These are phyloP conservation scores for Grosmannia clavigera DNA, from an alignment of 2,329 filamentous ascomycete species.

Conservation along the genomic window DNA sequence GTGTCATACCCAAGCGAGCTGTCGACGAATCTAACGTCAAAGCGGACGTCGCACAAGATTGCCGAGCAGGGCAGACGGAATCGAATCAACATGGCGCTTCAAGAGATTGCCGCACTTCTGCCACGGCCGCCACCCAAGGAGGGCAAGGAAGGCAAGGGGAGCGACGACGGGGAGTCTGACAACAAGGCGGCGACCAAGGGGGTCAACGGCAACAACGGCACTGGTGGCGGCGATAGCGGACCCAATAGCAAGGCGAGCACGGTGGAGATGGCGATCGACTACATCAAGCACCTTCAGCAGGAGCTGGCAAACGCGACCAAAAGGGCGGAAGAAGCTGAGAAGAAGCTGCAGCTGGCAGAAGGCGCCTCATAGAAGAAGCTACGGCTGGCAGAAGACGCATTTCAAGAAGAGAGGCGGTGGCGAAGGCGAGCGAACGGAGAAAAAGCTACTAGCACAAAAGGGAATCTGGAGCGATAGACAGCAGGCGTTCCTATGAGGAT, in stretches of 20 bases:
- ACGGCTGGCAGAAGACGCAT: too few species aligned
- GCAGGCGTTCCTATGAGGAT: too few species aligned
- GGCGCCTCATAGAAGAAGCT: neutral
- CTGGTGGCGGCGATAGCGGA: slow-evolving; percentile 20
- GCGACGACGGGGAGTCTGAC: neutral
- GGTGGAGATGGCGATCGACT: slow-evolving; percentile 92
- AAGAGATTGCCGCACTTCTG: slow-evolving; percentile 81
- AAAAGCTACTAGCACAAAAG: too few species aligned
- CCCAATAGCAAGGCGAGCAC: slow-evolving; percentile 90
- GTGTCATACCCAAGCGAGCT: slow-evolving; percentile 83
- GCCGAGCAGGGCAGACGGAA: slow-evolving; percentile 93
- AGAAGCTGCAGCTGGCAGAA: slow-evolving; percentile 30
- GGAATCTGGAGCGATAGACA: too few species aligned
- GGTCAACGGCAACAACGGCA: slow-evolving; percentile 38
- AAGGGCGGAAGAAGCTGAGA: slow-evolving; percentile 53
- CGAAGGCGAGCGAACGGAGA: too few species aligned
- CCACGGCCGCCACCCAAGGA: slow-evolving; percentile 30
- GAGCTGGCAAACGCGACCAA: slow-evolving; percentile 55
- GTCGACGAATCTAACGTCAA: slow-evolving; percentile 87
- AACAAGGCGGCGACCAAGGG: slow-evolving; percentile 41
- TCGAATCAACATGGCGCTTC: slow-evolving; percentile 84
- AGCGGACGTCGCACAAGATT: slow-evolving; percentile 94
- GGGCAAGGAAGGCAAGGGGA: slow-evolving; percentile 20
- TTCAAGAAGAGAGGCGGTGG: too few species aligned
- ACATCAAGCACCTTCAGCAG: slow-evolving; percentile 74